These are phyloP conservation scores for Pseudoturritis turrita DNA, from an alignment of 345 rosid species.

Conservation along the genomic window DNA sequence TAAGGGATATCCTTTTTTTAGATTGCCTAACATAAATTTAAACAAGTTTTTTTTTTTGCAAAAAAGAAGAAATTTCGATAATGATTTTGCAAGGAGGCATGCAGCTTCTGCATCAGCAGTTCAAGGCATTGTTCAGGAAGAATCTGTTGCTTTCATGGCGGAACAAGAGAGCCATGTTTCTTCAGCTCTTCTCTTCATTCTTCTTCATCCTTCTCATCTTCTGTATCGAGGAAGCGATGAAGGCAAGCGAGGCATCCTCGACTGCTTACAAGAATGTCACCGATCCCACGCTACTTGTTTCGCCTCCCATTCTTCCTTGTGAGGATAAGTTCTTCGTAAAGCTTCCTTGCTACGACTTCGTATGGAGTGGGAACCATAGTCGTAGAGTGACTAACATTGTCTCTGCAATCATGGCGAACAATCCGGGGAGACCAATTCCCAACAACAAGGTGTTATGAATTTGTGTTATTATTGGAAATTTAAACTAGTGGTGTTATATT, in stretches of 20 bases:
- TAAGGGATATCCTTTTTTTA: no score
- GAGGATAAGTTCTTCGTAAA: slow-evolving; percentile 61
- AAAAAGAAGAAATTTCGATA: no score
- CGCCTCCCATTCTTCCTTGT: slow-evolving; percentile 67
- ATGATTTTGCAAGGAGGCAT: slow-evolving; percentile 37
- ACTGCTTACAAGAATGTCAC: slow-evolving; percentile 28
- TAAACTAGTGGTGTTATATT: no score
- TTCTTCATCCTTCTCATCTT: slow-evolving; percentile 80
- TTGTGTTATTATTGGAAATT: no score
- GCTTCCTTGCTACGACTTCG: slow-evolving; percentile 70
- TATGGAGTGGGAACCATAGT: slow-evolving; percentile 87
- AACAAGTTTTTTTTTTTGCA: no score
- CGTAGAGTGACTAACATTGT: slow-evolving; percentile 34
- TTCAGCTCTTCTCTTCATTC: slow-evolving; percentile 81
- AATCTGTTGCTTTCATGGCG: slow-evolving; percentile 79
- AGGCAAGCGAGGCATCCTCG: slow-evolving; percentile 30
- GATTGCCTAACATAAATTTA: no score
- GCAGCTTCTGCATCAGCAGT: slow-evolving; percentile 57
- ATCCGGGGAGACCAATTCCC: slow-evolving; percentile 68
- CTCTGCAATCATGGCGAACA: slow-evolving; percentile 52
- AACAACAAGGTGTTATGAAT: slow-evolving; percentile 52
- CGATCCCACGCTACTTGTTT: slow-evolving; percentile 44
- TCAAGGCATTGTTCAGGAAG: slow-evolving; percentile 55
- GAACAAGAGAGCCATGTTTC: slow-evolving; percentile 62
- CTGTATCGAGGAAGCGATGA: slow-evolving; percentile 47